Base-by-base conservation (phyloP, 768 basidiomycete genomes). In the Exidia glandulosa region DNA sequence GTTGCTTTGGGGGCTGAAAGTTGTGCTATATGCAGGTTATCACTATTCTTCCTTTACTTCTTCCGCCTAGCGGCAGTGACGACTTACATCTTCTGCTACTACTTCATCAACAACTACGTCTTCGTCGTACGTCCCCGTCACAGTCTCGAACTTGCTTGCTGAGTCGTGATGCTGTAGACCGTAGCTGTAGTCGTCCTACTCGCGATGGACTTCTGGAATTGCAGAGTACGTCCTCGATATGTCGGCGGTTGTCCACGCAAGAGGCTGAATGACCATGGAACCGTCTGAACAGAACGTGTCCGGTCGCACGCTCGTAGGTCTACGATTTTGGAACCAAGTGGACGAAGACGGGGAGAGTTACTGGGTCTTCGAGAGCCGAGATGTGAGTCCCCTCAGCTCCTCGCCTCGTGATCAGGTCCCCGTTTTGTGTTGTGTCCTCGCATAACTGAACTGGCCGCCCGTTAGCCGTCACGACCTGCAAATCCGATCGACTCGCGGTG, bases 141-240 rank as follows among this genome's bases (percentile, higher is more conserved):
- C 47, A 7, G 7, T 36, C 7, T 33, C 34, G 23, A 23, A 13
- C 47, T 27, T 58, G 58, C 19, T 4, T 23, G 27, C 48, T 19
- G 48, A 5, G 6, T 34, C 54, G 41, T n/a, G 56, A 25, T 59
- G 31, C 36, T 9, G 48, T 23, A 86, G 84, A 95, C 94, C 29
- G 94, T 99, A 3, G 72, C 83, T 9, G 95, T 98, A 0, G 96
- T 98, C 25, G 86, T 97, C 1, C 77, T 99, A 16, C 82, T 99
- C 29, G 89, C 94, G 0, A 88, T 95, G 83, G 96, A 99, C 74
- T 99, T 99, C 72, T 99, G 95, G 96, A 97, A 95, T 66, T 93
- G 91, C 65, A 78, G 94, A 70, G 91, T 93, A 67, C 62, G 82
- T 71, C n/a, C 52, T 61, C 31, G 54, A 32, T n/a, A 7, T 41